These are phyloP conservation scores for Discostella stelligeroides DNA, from an alignment of 108 stramenopile species.

Conservation along the genomic window DNA sequence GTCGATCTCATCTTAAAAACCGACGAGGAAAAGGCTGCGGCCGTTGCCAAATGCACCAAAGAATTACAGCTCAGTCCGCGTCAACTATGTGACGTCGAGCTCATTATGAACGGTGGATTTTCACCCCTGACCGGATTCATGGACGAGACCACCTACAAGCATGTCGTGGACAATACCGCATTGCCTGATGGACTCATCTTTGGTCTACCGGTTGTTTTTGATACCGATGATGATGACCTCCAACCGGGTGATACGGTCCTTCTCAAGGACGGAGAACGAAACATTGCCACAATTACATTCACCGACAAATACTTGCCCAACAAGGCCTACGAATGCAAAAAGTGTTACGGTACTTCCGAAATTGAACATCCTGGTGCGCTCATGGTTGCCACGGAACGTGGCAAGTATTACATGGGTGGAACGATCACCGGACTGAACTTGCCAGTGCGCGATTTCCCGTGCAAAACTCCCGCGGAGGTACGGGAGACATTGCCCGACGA, in stretches of 20 bases:
- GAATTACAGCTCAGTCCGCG: constrained; percentile 88
- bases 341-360: constrained; percentile 97
- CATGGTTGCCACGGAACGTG: constrained; percentile 98
- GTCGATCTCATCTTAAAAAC: constrained; percentile 91
- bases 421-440: constrained; percentile 95
- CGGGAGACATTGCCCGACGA: constrained; percentile 92
- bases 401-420: constrained; percentile 98
- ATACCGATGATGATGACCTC: constrained; percentile 92
- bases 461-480: constrained; percentile 96
- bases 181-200: constrained; percentile 95
- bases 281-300: constrained; percentile 94
- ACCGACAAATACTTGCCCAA: constrained; percentile 93
- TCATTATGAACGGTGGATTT: constrained; percentile 98
- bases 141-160: constrained; percentile 90
- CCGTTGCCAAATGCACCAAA: constrained; percentile 86
- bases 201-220: constrained; percentile 97
- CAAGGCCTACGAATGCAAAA: constrained; percentile 91
- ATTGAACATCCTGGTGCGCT: constrained; percentile 97
- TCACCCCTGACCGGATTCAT: constrained; percentile 97
- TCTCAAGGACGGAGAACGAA: constrained; percentile 93
- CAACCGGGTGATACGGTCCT: constrained; percentile 90
- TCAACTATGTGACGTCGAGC: constrained; percentile 98
- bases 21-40: constrained; percentile 88
- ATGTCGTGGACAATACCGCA: constrained; percentile 92
- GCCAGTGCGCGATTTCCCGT: constrained; percentile 96